Conservation (phyloP, 208 protist species). For the Acanthamoeba royreba region DNA sequence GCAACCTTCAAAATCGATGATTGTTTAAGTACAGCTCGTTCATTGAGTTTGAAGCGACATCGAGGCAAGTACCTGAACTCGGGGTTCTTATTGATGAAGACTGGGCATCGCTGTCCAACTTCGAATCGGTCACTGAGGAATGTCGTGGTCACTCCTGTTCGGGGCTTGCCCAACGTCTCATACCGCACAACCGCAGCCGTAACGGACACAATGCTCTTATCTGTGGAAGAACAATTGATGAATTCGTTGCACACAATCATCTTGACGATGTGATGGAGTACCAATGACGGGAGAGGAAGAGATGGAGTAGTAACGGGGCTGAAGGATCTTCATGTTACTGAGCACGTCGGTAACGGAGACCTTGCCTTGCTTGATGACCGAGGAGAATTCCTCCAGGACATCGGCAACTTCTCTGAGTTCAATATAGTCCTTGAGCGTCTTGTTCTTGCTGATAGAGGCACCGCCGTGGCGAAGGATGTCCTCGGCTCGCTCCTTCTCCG, state of each 20-base stretch:
- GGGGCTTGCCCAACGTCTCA: conserved; percentile 20
- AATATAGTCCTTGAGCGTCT: not conserved
- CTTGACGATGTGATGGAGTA: not conserved
- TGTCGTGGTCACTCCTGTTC: not conserved
- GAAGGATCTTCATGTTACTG: conserved; percentile 86
- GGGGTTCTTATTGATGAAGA: conserved; percentile 16
- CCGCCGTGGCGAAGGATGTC: not conserved
- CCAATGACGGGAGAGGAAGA: conserved; percentile 81
- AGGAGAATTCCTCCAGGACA: conserved; percentile 43
- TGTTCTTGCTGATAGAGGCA: conserved; percentile 40
- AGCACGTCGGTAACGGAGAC: conserved; percentile 55
- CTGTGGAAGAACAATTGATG: not conserved
- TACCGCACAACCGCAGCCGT: conserved; percentile 58
- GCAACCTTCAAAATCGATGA: not conserved
- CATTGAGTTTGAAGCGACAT: not conserved
- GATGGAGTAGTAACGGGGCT: conserved; percentile 94
- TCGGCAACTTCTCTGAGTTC: not conserved
- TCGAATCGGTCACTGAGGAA: not conserved
- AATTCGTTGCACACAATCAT: not conserved
- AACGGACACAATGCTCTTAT: conserved; percentile 25
- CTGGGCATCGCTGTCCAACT: not conserved
- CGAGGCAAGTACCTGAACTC: not conserved
- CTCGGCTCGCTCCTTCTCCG: not conserved
- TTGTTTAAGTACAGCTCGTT: not conserved
- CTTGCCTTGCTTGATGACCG: not conserved